Conservation (phyloP, 2,329 filamentous ascomycete species). For the Xylariaceae sp. region DNA sequence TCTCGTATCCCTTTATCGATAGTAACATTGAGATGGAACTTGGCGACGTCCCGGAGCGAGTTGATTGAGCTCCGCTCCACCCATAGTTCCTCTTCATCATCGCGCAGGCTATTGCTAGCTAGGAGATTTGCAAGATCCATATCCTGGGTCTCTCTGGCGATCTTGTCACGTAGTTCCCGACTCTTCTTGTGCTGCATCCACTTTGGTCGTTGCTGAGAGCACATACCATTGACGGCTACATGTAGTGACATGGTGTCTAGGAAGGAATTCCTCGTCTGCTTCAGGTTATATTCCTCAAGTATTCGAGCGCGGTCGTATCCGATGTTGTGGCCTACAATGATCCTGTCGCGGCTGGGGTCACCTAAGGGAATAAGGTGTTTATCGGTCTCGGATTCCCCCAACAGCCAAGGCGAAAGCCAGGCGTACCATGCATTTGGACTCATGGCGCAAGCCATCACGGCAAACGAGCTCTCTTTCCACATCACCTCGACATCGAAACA, state of each 20-base stretch:
- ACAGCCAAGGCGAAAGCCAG: conserved; percentile 94
- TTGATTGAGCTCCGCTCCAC: conserved; percentile 94
- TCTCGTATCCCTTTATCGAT: conserved; percentile 90
- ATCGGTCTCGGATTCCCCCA: conserved; percentile 79
- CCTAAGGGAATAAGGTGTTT: conserved; percentile 88
- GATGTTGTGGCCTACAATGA: conserved; percentile 93
- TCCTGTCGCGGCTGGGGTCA: conserved; percentile 71
- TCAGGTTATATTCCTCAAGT: conserved; percentile 84
- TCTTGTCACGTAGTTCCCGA: conserved; percentile 79
- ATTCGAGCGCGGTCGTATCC: conserved; percentile 92
- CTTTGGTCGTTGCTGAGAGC: conserved; percentile 90
- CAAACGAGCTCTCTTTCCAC: conserved; percentile 91
- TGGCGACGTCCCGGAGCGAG: conserved; percentile 91
- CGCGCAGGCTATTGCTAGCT: conserved; percentile 67
- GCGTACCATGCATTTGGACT: conserved; percentile 93
- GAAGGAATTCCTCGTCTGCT: conserved; percentile 84
- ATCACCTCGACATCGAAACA: conserved; percentile 97
- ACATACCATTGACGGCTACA: conserved; percentile 98
- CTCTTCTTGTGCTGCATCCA: conserved; percentile 98
- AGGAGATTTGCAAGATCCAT: conserved; percentile 74
- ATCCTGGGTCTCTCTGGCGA: conserved; percentile 73
- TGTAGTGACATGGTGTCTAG: conserved; percentile 98
- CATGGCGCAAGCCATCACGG: conserved; percentile 95
- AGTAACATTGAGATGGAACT: conserved; percentile 90
- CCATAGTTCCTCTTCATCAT: conserved; percentile 96